Conservation (phyloP, 495 filamentous ascomycete species). For the Trichocladium uniseriatum region DNA sequence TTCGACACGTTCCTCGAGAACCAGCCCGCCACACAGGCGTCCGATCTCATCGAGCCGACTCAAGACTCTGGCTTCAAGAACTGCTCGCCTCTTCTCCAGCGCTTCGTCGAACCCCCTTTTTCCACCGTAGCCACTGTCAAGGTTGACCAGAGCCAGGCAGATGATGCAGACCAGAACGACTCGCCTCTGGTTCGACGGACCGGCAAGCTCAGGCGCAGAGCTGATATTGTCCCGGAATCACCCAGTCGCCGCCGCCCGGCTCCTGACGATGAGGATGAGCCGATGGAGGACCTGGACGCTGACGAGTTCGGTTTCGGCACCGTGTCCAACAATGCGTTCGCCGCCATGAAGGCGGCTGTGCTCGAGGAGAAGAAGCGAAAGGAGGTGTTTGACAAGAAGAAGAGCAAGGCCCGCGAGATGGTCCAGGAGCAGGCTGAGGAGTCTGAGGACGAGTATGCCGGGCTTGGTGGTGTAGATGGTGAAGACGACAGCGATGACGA, state of each 20-base stretch:
- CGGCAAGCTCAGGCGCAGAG: conserved; percentile 48
- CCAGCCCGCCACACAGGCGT: conserved; percentile 43
- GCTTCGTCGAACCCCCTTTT: conserved; percentile 52
- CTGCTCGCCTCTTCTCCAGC: conserved; percentile 44
- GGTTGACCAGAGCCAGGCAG: conserved; percentile 32
- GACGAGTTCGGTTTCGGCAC: conserved; percentile 39
- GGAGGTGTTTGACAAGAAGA: conserved; percentile 67
- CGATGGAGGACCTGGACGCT: conserved; percentile 39
- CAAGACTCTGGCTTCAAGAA: conserved; percentile 73
- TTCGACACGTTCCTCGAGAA: conserved; percentile 41
- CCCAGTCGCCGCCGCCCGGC: not conserved
- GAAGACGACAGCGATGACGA: conserved; percentile 72
- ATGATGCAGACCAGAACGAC: conserved; percentile 30
- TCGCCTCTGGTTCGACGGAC: conserved; percentile 54
- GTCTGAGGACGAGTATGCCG: conserved; percentile 97
- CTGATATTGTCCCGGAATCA: conserved; percentile 19
- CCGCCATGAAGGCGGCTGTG: conserved; percentile 62
- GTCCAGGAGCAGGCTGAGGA: conserved; percentile 91
- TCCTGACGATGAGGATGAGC: conserved; percentile 46
- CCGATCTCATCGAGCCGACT: conserved; percentile 62
- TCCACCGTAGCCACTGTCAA: conserved; percentile 66
- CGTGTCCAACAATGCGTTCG: conserved; percentile 46
- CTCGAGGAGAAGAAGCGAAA: conserved; percentile 43
- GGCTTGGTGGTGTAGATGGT: conserved; percentile 80
- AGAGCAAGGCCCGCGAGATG: conserved; percentile 78